Evolutionary conservation across 495 filamentous ascomycete genomes (phyloP).

Genomic region (Platismatia glauca): DNA sequence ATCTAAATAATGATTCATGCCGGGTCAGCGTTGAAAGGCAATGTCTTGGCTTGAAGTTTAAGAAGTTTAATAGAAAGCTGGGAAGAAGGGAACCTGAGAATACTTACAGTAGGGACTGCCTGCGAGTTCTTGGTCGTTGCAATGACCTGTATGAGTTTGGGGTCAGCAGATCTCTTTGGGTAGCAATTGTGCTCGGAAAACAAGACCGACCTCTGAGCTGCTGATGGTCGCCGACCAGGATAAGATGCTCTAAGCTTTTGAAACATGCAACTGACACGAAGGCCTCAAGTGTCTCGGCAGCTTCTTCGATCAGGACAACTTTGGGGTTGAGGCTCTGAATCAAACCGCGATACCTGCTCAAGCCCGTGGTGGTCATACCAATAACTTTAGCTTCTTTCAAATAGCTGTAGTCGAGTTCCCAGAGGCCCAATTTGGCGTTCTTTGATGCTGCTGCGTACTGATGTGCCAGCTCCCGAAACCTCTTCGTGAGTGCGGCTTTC

Average conservation of each 20-base stretch:
- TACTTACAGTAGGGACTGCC: conserved; percentile 30
- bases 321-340: conserved; percentile 61
- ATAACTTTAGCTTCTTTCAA: conserved; percentile 50
- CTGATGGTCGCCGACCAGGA: conserved; percentile 68
- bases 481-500: conserved; percentile 33
- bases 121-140: conserved; percentile 45
- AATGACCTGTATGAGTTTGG: too few relatives aligned
- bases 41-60: too few relatives aligned
- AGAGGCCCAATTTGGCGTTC: conserved; percentile 42
- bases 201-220: conserved; percentile 63
- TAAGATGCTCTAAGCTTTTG: conserved; percentile 60
- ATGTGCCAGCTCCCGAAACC: conserved; percentile 36
- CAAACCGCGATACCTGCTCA: conserved; percentile 78
- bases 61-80: conserved; percentile 32
- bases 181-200: too few relatives aligned
- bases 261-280: conserved; percentile 56
- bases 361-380: conserved; percentile 71
- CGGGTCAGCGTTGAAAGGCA: conserved; percentile 54
- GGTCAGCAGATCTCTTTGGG: too few relatives aligned
- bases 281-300: conserved; percentile 63
- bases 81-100: background rate
- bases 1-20: background rate
- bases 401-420: conserved; percentile 45
- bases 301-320: conserved; percentile 65
- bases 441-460: conserved; percentile 36